These are phyloP conservation scores for Ophiostoma himal-ulmi DNA, from an alignment of 2,329 filamentous ascomycete genomes.

Conservation along the genomic window DNA sequence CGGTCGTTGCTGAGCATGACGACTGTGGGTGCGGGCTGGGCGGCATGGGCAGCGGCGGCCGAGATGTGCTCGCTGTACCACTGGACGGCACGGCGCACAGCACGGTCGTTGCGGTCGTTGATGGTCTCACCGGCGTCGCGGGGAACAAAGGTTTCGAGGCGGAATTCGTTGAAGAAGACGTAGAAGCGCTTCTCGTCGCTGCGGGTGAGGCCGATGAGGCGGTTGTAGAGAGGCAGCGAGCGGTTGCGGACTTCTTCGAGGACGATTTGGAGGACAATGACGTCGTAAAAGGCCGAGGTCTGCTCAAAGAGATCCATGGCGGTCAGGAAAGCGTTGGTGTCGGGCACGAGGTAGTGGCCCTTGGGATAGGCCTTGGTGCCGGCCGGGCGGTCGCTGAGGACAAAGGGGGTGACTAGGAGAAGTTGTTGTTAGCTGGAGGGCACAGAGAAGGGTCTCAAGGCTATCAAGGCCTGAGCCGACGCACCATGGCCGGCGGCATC, in stretches of 20 bases:
- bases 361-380: slow-evolving; percentile 75
- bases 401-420: slow-evolving; percentile 67
- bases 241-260: slow-evolving; percentile 93
- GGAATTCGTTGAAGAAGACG: slow-evolving; percentile 98
- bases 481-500: slow-evolving; percentile 73
- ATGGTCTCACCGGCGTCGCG: slow-evolving; percentile 75
- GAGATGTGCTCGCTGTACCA: slow-evolving; percentile 86
- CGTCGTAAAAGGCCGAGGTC: slow-evolving; percentile 85
- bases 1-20: slow-evolving; percentile 94
- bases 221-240: slow-evolving; percentile 90
- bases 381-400: slow-evolving; percentile 82
- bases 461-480: slow-evolving; percentile 26
- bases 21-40: slow-evolving; percentile 61
- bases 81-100: slow-evolving; percentile 74
- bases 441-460: neutral
- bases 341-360: slow-evolving; percentile 90
- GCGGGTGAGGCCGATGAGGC: slow-evolving; percentile 81
- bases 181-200: slow-evolving; percentile 97
- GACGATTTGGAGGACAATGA: slow-evolving; percentile 93
- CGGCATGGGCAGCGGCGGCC: slow-evolving; percentile 41
- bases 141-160: slow-evolving; percentile 79
- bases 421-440: neutral
- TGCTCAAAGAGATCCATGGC: slow-evolving; percentile 98
- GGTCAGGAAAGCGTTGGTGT: slow-evolving; percentile 91
- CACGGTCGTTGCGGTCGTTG: slow-evolving; percentile 93